Evolutionary conservation across 2,329 filamentous ascomycete species (phyloP).

Genomic region (Colletotrichum sp.): DNA sequence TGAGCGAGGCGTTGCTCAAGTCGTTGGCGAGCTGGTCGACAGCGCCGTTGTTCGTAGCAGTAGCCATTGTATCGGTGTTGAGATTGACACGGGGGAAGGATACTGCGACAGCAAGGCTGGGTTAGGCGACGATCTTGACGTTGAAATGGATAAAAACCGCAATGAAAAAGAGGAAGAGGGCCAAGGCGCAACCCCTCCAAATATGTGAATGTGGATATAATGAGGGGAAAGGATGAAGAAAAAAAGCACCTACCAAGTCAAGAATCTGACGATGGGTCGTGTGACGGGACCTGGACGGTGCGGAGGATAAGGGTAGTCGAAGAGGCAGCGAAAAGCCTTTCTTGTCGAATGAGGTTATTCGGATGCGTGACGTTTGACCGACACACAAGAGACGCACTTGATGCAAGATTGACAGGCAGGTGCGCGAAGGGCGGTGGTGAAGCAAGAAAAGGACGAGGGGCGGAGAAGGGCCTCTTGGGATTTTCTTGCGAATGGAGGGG

Average conservation of each 20-base stretch:
- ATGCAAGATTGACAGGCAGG: slow-evolving; percentile 20
- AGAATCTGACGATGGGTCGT: slow-evolving; percentile 16
- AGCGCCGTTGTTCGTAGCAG: slow-evolving; percentile 62
- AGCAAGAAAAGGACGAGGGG: slow-evolving; percentile 19
- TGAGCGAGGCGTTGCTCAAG: slow-evolving; percentile 73
- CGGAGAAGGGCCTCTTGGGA: background rate
- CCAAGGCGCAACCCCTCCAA: background rate
- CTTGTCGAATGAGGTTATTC: slow-evolving; percentile 7
- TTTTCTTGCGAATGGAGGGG: slow-evolving; percentile 21
- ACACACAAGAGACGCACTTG: slow-evolving; percentile 21
- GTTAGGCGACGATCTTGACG: background rate
- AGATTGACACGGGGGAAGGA: slow-evolving; percentile 11
- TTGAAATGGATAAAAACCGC: background rate
- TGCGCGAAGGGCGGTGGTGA: slow-evolving; percentile 20
- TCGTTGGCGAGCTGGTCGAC: slow-evolving; percentile 84
- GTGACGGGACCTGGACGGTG: slow-evolving; percentile 2
- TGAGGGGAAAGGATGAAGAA: background rate
- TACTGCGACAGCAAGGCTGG: slow-evolving; percentile 9
- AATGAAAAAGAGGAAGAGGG: background rate
- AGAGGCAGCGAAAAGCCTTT: slow-evolving; percentile 9
- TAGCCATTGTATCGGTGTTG: slow-evolving; percentile 60
- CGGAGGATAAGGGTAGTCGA: slow-evolving; percentile 2
- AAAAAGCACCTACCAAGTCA: slow-evolving; percentile 17
- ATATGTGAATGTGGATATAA: background rate
- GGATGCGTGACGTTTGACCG: slow-evolving; percentile 23